Evolutionary conservation across 768 basidiomycete species (phyloP), one percentile per base, ranked within the genome.

Genomic region (Hebeloma cylindrosporum): DNA sequence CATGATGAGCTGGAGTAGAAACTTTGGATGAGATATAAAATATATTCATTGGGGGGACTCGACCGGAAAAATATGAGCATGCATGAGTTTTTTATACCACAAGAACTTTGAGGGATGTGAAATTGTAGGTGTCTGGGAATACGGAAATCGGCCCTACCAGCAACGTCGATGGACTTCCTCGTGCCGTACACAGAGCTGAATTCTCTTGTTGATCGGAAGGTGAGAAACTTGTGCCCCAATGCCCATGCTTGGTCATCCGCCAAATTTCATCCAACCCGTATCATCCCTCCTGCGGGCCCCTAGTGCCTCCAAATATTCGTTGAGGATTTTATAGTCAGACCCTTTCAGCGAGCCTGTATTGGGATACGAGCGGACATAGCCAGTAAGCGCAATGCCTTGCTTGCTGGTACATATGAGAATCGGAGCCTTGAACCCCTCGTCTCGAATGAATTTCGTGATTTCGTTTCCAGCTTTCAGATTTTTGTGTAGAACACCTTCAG

Each of bases 221-320:
- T n/a, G n/a, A n/a, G n/a, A n/a, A n/a, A n/a, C n/a, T 35, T 21
- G 14, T 27, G 26, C 20, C 31, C 33, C 31, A 42, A 13, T 30
- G n/a, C n/a, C n/a, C n/a, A n/a, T n/a, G n/a, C n/a, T n/a, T n/a
- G n/a, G n/a, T n/a, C n/a, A n/a, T n/a, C n/a, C 43, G 27, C 35
- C 28, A 37, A 36, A 50, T 13, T 50, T 45, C 18, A 45, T 38
- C 54, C 54, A 55, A n/a, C 31, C 45, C 6, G 17, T 30, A 39
- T 55, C 54, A 32, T 45, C 45, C 16, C 28, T 45, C 3, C 38
- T 40, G 7, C 54, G 34, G 11, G 34, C 41, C 1, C 44, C 50
- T 21, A 55, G 44, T 8, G 50, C 43, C 10, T 40, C 34, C 1
- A 45, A 27, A 34, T 48, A 55, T 5, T 45, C 43, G 11, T 45